A percentile compares a stretch with the other conserved stretches of the same genome.
These are phyloP conservation scores for Psilocybe cyanescens DNA, from an alignment of 768 basidiomycete species.

Conservation along the genomic window DNA sequence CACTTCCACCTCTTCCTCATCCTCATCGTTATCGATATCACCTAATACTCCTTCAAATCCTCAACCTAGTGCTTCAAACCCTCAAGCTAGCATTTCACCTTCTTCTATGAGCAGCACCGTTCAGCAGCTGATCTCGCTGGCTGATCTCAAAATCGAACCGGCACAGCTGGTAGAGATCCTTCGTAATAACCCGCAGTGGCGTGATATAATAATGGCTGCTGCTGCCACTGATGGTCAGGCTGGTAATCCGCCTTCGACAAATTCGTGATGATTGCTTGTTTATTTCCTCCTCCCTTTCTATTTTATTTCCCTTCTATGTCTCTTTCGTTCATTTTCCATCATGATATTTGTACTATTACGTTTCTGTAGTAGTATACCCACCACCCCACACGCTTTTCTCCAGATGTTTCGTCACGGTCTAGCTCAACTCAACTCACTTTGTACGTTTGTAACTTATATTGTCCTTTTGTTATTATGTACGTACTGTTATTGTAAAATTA, in stretches of 20 bases:
- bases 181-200: conserved; percentile 40
- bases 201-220: conserved; percentile 39
- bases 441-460: not conserved
- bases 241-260: not conserved
- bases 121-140: conserved; percentile 33
- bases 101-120: conserved; percentile 8
- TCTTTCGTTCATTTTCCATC: not conserved
- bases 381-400: not conserved
- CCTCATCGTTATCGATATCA: not conserved
- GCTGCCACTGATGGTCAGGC: conserved; percentile 19
- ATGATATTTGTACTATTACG: not conserved
- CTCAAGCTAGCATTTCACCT: not conserved
- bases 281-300: not conserved
- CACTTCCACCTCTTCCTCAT: not conserved
- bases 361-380: not conserved
- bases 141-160: conserved; percentile 34
- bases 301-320: not conserved
- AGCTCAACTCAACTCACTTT: not conserved
- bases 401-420: not conserved
- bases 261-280: not conserved
- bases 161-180: conserved; percentile 39
- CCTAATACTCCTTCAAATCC: not conserved
- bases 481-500: not conserved
- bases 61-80: not conserved
- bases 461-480: not conserved